Percentiles rank a stretch among this genome's conserved stretches.
Conservation (phyloP, 371 early-diverging fungal genomes). For the Apophysomyces sp. region DNA sequence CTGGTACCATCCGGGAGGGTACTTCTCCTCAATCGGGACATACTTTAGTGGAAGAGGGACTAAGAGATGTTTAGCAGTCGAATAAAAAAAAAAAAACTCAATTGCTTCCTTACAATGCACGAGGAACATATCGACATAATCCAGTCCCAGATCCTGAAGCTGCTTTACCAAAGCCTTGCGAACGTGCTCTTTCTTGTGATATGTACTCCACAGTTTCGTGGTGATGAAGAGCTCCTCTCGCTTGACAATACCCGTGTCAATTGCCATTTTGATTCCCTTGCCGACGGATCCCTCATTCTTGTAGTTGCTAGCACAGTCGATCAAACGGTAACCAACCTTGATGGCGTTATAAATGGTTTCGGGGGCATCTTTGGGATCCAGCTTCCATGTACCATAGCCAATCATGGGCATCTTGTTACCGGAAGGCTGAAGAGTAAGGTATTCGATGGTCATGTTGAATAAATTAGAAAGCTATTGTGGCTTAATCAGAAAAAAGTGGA, state of each 20-base stretch:
- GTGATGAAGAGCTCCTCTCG: constrained; percentile 72
- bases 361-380: constrained; percentile 27
- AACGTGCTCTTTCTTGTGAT: constrained; percentile 54
- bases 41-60: constrained; percentile 29
- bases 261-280: constrained; percentile 36
- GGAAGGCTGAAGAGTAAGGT: constrained; percentile 19
- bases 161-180: constrained; percentile 45
- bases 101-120: constrained; percentile 33
- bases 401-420: constrained; percentile 26
- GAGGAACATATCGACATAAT: constrained; percentile 74
- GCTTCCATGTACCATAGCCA: constrained; percentile 35
- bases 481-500: background rate
- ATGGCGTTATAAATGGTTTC: constrained; percentile 26
- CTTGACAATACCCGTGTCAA: constrained; percentile 44
- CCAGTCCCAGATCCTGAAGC: constrained; percentile 54
- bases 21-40: constrained; percentile 22
- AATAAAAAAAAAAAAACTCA: background rate
- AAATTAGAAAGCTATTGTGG: background rate
- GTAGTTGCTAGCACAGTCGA: constrained; percentile 38
- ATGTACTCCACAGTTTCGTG: constrained; percentile 72
- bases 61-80: background rate
- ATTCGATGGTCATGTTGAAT: constrained; percentile 23
- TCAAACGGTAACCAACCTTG: constrained; percentile 31
- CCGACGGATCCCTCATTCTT: constrained; percentile 65
- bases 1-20: constrained; percentile 27